Conservation (phyloP, 495 filamentous ascomycete species). For the Penicillium crystallinum region DNA sequence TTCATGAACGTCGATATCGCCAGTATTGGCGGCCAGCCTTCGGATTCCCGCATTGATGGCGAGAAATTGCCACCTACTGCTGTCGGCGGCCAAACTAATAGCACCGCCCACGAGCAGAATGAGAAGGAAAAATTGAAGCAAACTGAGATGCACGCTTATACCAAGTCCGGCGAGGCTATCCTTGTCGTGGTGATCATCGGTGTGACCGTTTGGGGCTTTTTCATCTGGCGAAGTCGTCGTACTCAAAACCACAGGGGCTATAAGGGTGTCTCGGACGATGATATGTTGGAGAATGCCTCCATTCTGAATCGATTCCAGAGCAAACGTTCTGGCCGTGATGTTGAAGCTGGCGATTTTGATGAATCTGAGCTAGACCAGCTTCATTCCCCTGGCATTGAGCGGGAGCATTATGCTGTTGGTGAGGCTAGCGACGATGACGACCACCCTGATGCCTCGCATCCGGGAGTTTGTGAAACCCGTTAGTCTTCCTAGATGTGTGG, state of each 20-base stretch:
- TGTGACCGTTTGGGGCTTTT: constrained; percentile 74
- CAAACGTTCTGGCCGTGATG: constrained; percentile 50
- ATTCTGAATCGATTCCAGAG: constrained; percentile 39
- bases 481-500: constrained; percentile 5
- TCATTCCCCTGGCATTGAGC: constrained; percentile 41
- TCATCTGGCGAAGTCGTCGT: constrained; percentile 74
- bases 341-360: constrained; percentile 86
- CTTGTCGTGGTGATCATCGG: constrained; percentile 79
- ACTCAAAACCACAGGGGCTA: constrained; percentile 43
- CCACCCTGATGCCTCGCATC: constrained; percentile 9
- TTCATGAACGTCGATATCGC: constrained; percentile 93
- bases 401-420: constrained; percentile 40
- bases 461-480: not conserved
- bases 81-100: constrained; percentile 84
- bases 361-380: constrained; percentile 81
- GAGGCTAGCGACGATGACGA: constrained; percentile 42
- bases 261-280: constrained; percentile 34
- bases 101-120: constrained; percentile 63
- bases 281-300: constrained; percentile 22
- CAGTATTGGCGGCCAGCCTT: constrained; percentile 78
- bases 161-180: constrained; percentile 84
- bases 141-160: constrained; percentile 89
- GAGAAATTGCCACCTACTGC: constrained; percentile 78
- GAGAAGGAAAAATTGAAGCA: constrained; percentile 73
- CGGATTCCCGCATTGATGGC: constrained; percentile 84